These are phyloP conservation scores for Clavaria fumosa DNA, from an alignment of 768 basidiomycete genomes.

Conservation along the genomic window DNA sequence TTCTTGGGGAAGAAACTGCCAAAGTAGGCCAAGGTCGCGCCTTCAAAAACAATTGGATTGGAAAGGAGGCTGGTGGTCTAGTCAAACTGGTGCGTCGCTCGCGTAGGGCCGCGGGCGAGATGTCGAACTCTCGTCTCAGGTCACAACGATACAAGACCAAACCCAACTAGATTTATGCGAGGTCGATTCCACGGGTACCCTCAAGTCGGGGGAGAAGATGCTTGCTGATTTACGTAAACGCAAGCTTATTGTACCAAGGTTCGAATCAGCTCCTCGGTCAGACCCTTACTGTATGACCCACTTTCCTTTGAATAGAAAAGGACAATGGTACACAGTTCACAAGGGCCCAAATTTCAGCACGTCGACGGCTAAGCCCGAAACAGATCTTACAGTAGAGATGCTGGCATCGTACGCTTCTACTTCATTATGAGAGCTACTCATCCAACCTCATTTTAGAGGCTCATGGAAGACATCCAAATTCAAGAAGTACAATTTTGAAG, in stretches of 20 bases:
- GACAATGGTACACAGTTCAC: slow-evolving; percentile 82
- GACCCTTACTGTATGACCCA: slow-evolving; percentile 6
- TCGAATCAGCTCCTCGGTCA: slow-evolving; percentile 3
- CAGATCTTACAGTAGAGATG: slow-evolving; percentile 94
- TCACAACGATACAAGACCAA: slow-evolving; percentile 46
- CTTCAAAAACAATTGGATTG: slow-evolving; percentile 96
- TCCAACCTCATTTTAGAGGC: slow-evolving; percentile 37
- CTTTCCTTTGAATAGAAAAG: slow-evolving; percentile 45
- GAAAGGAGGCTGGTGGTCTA: slow-evolving; percentile 77
- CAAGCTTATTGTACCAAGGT: slow-evolving; percentile 80
- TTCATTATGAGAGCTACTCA: slow-evolving; percentile 1
- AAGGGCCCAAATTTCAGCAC: slow-evolving; percentile 85
- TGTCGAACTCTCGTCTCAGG: slow-evolving; percentile 25
- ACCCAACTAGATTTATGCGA: slow-evolving; percentile 65
- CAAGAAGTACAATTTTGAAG: slow-evolving; percentile 99
- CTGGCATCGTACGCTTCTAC: slow-evolving; percentile 53
- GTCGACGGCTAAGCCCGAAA: slow-evolving; percentile 84
- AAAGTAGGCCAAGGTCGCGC: slow-evolving; percentile 92
- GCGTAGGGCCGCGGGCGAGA: slow-evolving; percentile 4
- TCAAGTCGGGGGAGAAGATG: slow-evolving; percentile 62
- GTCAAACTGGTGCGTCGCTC: slow-evolving; percentile 61
- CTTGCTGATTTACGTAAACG: slow-evolving; percentile 84
- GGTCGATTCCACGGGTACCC: slow-evolving; percentile 56
- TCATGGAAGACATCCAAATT: slow-evolving; percentile 86
- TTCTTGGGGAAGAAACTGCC: slow-evolving; percentile 73